These are phyloP conservation scores for Glomus cerebriforme DNA, from an alignment of 192 early-diverging fungal genomes.

Conservation along the genomic window DNA sequence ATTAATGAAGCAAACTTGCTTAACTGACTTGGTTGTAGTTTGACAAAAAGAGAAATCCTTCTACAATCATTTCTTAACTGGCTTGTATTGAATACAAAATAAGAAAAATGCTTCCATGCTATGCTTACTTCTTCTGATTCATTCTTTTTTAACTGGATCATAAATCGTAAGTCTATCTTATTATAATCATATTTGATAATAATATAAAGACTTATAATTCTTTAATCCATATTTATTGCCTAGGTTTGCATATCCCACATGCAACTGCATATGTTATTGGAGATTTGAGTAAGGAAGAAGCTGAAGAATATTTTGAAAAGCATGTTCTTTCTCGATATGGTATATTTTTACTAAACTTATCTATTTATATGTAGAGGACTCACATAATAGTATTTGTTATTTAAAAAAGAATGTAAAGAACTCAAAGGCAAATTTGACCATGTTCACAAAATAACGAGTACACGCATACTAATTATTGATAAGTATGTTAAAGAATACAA, in stretches of 20 bases:
- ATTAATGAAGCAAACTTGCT: background rate
- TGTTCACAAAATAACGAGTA: too few relatives aligned
- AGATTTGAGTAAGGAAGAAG: too few relatives aligned
- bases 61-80: background rate
- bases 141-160: constrained; percentile 5
- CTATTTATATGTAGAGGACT: constrained; percentile 22
- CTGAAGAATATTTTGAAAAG: constrained; percentile 23
- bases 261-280: constrained; percentile 26
- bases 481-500: constrained; percentile 12
- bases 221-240: constrained; percentile 19
- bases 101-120: background rate
- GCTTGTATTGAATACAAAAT: background rate
- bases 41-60: background rate
- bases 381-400: background rate
- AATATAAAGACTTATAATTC: constrained; percentile 20
- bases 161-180: background rate
- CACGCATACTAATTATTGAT: background rate
- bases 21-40: background rate
- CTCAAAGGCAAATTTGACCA: too few relatives aligned
- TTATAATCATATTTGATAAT: constrained; percentile 26
- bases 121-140: background rate
- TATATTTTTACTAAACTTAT: constrained; percentile 15
- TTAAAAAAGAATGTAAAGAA: background rate
- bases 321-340: constrained; percentile 16
- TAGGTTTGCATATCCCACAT: constrained; percentile 19